Evolutionary conservation across 306 rosid species (phyloP).

Genomic region (Notholithocarpus densiflorus): DNA sequence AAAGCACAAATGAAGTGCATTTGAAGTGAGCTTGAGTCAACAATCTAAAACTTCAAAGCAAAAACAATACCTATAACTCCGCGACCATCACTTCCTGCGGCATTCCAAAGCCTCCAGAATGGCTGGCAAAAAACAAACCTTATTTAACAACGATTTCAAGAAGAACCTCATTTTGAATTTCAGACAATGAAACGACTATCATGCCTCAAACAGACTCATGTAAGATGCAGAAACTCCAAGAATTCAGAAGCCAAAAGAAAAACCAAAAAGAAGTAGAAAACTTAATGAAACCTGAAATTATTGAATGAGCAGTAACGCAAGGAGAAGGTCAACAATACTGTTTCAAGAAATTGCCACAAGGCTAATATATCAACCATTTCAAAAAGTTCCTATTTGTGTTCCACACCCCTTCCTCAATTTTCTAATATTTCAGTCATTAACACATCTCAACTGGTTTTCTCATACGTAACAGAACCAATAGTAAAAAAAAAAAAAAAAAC

Average conservation of each 20-base stretch:
- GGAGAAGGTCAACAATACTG: neutral
- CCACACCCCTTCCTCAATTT: too few relatives aligned
- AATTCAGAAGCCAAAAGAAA: neutral
- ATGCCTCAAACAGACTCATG: neutral
- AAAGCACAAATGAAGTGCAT: slow-evolving; percentile 21
- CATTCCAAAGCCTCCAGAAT: slow-evolving; percentile 98
- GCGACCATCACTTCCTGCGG: slow-evolving; percentile 95
- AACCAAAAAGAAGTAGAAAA: neutral
- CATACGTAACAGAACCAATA: neutral
- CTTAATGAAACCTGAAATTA: neutral
- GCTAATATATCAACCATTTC: neutral
- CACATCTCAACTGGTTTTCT: neutral
- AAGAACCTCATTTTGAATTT: neutral
- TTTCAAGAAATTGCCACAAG: neutral
- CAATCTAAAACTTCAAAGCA: slow-evolving; percentile 10
- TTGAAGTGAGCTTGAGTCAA: slow-evolving; percentile 9
- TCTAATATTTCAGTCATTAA: too few relatives aligned
- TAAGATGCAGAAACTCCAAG: neutral
- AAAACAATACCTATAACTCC: slow-evolving; percentile 83
- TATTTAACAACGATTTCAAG: slow-evolving; percentile 17
- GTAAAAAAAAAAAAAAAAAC: neutral
- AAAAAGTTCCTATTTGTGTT: neutral
- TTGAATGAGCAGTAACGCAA: neutral
- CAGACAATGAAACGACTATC: neutral
- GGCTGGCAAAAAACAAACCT: slow-evolving; percentile 60